Conservation (phyloP, 139 green algal species). For the Chlorella sp. region DNA sequence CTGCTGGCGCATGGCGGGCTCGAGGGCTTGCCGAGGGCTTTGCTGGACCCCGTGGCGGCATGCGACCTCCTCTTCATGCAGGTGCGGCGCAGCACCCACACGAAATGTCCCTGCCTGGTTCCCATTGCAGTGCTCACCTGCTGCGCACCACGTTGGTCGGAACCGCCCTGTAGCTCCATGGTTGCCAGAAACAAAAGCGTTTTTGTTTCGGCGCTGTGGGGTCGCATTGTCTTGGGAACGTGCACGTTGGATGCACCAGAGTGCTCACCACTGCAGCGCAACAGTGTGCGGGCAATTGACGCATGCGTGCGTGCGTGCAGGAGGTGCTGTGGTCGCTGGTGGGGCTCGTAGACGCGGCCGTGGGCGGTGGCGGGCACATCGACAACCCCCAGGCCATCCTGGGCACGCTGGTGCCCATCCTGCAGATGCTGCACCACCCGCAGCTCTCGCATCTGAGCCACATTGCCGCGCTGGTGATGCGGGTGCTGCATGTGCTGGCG, state of each 20-base stretch:
- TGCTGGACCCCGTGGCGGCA: conserved; percentile 1
- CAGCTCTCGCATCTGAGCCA: neutral
- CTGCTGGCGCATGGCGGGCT: conserved; percentile 4
- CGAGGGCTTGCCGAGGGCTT: neutral
- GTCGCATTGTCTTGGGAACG: too few relatives aligned
- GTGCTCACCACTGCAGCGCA: neutral
- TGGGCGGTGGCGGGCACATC: neutral
- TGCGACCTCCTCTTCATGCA: conserved; percentile 8
- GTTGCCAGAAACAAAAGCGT: too few relatives aligned
- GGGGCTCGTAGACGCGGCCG: neutral
- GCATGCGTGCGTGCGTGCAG: conserved; percentile 1
- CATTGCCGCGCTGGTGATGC: neutral
- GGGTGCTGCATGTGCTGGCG: conserved; percentile 31
- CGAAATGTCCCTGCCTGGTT: too few relatives aligned
- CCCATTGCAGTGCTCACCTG: too few relatives aligned
- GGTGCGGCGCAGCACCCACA: neutral
- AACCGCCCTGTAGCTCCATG: too few relatives aligned
- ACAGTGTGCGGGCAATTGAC: neutral
- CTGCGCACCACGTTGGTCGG: too few relatives aligned
- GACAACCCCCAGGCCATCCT: neutral
- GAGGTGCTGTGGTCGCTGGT: conserved; percentile 4
- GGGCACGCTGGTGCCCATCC: conserved; percentile 1
- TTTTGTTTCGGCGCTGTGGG: too few relatives aligned
- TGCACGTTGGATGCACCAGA: too few relatives aligned
- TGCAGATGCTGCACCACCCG: neutral